Percentiles rank a stretch among this genome's conserved stretches.
Conservation (phyloP, 805 yeast genomes). For the Ogataea kodamae region DNA sequence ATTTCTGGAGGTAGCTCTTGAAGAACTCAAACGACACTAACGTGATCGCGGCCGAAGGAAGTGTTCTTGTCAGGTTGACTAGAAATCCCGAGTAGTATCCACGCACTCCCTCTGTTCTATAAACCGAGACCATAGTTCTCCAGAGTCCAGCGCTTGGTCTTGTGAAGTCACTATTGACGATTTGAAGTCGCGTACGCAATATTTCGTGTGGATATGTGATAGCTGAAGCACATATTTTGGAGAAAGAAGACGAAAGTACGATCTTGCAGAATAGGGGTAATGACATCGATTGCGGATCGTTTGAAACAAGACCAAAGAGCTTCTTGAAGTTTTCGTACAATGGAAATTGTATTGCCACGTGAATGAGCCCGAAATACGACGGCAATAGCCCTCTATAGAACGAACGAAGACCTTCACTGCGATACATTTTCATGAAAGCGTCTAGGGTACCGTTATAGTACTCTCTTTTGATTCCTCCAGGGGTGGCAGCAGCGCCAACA, state of each 20-base stretch:
- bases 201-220: slow-evolving; percentile 96
- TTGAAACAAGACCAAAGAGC: slow-evolving; percentile 33
- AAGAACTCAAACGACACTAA: slow-evolving; percentile 86
- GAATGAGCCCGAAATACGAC: slow-evolving; percentile 83
- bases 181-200: slow-evolving; percentile 85
- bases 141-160: slow-evolving; percentile 23
- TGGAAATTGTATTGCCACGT: slow-evolving; percentile 96
- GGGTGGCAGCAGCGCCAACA: slow-evolving; percentile 21
- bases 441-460: slow-evolving; percentile 76
- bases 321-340: slow-evolving; percentile 78
- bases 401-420: slow-evolving; percentile 72
- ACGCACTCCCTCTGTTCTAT: slow-evolving; percentile 63
- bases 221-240: slow-evolving; percentile 85
- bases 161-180: slow-evolving; percentile 34
- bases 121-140: slow-evolving; percentile 39
- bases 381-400: slow-evolving; percentile 91
- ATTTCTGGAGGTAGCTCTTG: slow-evolving; percentile 45
- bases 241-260: slow-evolving; percentile 66
- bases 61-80: slow-evolving; percentile 82
- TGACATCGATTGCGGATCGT: slow-evolving; percentile 9
- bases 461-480: slow-evolving; percentile 20
- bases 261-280: slow-evolving; percentile 37
- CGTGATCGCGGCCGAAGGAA: slow-evolving; percentile 95
- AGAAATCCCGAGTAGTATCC: slow-evolving; percentile 91
- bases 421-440: slow-evolving; percentile 77